Evolutionary conservation across 1,284 basidiomycete species (phyloP).

Genomic region (Ceratobasidium sp.): DNA sequence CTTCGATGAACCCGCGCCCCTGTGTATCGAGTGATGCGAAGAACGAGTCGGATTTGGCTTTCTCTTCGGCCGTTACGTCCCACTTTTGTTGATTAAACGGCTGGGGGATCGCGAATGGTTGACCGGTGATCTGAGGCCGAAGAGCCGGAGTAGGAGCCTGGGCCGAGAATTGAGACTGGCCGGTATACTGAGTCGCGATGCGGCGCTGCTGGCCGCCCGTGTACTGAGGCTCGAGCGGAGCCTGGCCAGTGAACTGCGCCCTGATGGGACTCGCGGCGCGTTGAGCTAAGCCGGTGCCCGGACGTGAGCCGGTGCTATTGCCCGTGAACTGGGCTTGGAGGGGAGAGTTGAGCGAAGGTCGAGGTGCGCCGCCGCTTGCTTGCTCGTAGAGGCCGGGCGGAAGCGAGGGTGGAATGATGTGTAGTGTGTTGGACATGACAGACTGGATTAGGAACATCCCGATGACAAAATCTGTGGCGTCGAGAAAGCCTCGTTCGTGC

Average conservation of each 20-base stretch:
- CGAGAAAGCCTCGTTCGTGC: conserved; percentile 90
- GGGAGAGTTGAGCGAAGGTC: conserved; percentile 49
- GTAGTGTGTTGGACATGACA: conserved; percentile 85
- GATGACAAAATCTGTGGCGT: conserved; percentile 93
- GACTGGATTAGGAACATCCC: conserved; percentile 98
- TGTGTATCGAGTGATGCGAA: conserved; percentile 88
- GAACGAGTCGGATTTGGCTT: conserved; percentile 83
- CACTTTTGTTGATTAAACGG: conserved; percentile 63
- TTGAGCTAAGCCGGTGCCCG: conserved; percentile 66
- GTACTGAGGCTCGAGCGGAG: conserved; percentile 61
- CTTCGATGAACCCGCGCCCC: conserved; percentile 88
- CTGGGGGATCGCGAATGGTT: conserved; percentile 55
- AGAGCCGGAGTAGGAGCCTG: conserved; percentile 56
- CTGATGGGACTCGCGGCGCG: conserved; percentile 59
- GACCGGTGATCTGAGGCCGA: conserved; percentile 53
- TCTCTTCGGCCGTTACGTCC: conserved; percentile 90
- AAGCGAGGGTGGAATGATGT: conserved; percentile 81
- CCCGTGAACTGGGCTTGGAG: conserved; percentile 50
- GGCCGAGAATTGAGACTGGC: conserved; percentile 49
- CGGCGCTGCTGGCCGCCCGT: conserved; percentile 60
- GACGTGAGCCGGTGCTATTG: conserved; percentile 65
- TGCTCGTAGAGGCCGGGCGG: conserved; percentile 95
- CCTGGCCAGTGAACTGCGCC: conserved; percentile 75
- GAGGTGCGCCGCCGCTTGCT: conserved; percentile 68
- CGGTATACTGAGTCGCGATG: conserved; percentile 43